These are phyloP conservation scores for Phytophthora europaea DNA, from an alignment of 352 stramenopile genomes.

Conservation along the genomic window DNA sequence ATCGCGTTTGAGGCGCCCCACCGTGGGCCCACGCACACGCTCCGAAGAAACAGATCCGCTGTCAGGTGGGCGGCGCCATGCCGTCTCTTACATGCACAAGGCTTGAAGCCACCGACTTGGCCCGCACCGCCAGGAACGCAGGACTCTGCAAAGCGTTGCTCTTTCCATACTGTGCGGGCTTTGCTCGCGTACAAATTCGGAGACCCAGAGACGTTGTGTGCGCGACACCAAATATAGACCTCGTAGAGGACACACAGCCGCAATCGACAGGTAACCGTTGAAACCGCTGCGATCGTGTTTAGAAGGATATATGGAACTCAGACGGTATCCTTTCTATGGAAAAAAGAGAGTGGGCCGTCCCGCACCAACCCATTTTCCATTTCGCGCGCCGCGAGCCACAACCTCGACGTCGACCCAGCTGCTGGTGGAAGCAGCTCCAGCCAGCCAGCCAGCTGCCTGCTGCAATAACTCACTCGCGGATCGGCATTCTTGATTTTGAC, in stretches of 20 bases:
- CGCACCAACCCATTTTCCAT: constrained; percentile 26
- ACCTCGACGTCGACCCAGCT: constrained; percentile 21
- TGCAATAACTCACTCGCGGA: neutral
- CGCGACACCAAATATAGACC: neutral
- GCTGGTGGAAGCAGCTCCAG: constrained; percentile 11
- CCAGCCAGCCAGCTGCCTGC: neutral
- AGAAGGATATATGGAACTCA: neutral
- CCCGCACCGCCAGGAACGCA: neutral
- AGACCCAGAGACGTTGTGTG: neutral
- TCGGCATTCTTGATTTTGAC: constrained; percentile 14
- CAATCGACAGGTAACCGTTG: neutral
- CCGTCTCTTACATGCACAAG: neutral
- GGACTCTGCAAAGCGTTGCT: neutral
- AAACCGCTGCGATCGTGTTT: constrained; percentile 9
- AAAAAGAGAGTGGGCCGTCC: constrained; percentile 17
- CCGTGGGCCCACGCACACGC: neutral
- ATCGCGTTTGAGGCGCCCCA: neutral
- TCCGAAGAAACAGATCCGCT: neutral
- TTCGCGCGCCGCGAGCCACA: constrained; percentile 15
- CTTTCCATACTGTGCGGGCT: neutral
- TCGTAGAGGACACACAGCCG: neutral
- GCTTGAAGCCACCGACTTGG: neutral
- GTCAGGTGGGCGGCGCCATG: neutral
- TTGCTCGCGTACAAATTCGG: constrained; percentile 6
- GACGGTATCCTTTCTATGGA: constrained; percentile 33